A percentile compares a stretch with the other conserved stretches of the same genome.
phyloP scores from a whole-genome alignment of 1,284 basidiomycete genomes.

The Sporisorium reilianum region DNA sequence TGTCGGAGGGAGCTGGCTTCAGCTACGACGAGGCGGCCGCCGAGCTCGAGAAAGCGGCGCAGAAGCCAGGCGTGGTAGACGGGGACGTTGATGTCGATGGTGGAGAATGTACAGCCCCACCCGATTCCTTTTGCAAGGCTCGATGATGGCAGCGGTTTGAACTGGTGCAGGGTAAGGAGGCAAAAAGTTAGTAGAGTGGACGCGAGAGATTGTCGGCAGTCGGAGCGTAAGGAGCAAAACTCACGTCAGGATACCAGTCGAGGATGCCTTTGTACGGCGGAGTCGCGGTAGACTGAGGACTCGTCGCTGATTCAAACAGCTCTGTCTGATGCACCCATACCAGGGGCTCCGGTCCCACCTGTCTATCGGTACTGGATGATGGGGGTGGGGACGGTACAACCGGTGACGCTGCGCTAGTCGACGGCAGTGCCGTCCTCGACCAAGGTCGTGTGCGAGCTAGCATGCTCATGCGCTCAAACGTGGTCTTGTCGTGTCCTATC shows the following conservation, averaged over 20 bases:
- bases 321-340: slow-evolving; percentile 62
- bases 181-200: too few relatives aligned
- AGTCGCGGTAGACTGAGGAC: not conserved
- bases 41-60: slow-evolving; percentile 44
- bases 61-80: slow-evolving; percentile 54
- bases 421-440: not conserved
- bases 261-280: slow-evolving; percentile 37
- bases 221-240: slow-evolving; percentile 4
- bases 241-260: slow-evolving; percentile 60
- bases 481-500: slow-evolving; percentile 40
- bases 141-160: slow-evolving; percentile 18
- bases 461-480: slow-evolving; percentile 39
- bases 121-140: slow-evolving; percentile 21
- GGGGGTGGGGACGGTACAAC: not conserved
- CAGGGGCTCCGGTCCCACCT: slow-evolving; percentile 27
- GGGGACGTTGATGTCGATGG: slow-evolving; percentile 58
- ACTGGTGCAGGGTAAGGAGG: slow-evolving; percentile 25
- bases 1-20: slow-evolving; percentile 16
- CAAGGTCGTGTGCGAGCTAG: slow-evolving; percentile 31
- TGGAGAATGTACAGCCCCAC: slow-evolving; percentile 52
- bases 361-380: not conserved
- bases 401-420: not conserved
- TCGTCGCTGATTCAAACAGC: slow-evolving; percentile 23
- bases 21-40: slow-evolving; percentile 42
- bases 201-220: not conserved